These are phyloP conservation scores for Sporobolus alterniflorus DNA, from an alignment of 202 grass and related monocot species.

Conservation along the genomic window DNA sequence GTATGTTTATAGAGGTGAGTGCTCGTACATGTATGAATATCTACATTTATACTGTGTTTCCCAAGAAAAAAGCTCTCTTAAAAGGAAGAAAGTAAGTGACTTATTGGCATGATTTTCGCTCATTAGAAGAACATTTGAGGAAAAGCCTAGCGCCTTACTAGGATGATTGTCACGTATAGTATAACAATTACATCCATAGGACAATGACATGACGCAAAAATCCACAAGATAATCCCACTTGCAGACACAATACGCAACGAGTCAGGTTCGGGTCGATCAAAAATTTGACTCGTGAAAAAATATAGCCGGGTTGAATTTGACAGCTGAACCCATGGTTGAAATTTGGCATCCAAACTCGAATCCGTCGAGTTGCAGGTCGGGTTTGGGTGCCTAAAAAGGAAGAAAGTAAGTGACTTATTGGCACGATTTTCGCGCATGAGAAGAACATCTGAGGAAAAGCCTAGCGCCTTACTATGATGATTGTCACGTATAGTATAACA, in stretches of 20 bases:
- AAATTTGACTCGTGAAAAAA: no score
- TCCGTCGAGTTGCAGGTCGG: no score
- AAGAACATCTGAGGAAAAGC: constrained; percentile 18
- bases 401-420: neutral
- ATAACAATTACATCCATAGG: constrained; percentile 19
- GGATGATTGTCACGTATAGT: neutral
- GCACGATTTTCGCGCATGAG: constrained; percentile 18
- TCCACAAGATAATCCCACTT: constrained; percentile 30
- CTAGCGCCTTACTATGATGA: neutral
- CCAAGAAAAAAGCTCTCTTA: no score
- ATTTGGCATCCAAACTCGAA: no score
- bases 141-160: neutral
- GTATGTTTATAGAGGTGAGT: no score
- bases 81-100: neutral
- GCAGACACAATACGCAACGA: no score
- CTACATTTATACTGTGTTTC: no score
- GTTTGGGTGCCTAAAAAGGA: no score
- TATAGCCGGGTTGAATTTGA: no score
- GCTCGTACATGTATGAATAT: no score
- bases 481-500: neutral
- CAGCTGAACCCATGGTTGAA: no score
- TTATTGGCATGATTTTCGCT: constrained; percentile 17
- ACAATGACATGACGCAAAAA: constrained; percentile 8
- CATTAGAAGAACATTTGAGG: constrained; percentile 18
- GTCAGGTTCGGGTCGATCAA: no score